Evolutionary conservation across 352 stramenopile species (phyloP).

Genomic region (Globisporangium radiosum): DNA sequence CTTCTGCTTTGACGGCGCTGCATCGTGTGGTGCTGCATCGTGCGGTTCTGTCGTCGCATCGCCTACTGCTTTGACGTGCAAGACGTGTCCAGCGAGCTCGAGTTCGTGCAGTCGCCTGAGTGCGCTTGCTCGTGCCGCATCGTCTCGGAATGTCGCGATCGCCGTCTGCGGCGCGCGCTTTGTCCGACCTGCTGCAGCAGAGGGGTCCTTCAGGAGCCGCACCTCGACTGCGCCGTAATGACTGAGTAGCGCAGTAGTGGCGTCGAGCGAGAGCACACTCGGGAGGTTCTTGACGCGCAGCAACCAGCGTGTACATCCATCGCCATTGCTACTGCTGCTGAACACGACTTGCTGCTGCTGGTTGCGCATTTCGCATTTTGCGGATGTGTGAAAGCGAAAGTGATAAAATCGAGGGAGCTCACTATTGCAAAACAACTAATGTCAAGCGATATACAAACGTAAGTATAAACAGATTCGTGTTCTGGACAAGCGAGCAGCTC

Average conservation of each 20-base stretch:
- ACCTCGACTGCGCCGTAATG: slow-evolving; percentile 54
- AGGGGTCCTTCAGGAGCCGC: slow-evolving; percentile 26
- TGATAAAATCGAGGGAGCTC: not conserved
- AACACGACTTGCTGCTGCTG: not conserved
- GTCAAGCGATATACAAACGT: not conserved
- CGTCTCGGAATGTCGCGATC: slow-evolving; percentile 36
- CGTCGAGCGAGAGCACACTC: slow-evolving; percentile 39
- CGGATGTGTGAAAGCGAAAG: not conserved
- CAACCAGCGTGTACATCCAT: slow-evolving; percentile 3
- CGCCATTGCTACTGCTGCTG: not conserved
- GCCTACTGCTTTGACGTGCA: slow-evolving; percentile 28
- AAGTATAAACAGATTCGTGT: slow-evolving; percentile 1
- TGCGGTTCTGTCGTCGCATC: slow-evolving; percentile 1
- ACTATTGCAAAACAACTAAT: not conserved
- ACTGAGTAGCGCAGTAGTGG: slow-evolving; percentile 45
- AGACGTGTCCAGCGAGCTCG: slow-evolving; percentile 44
- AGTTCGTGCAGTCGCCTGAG: slow-evolving; percentile 34
- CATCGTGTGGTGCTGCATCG: not conserved
- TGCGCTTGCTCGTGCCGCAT: slow-evolving; percentile 26
- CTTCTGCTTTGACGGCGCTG: not conserved
- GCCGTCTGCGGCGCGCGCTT: slow-evolving; percentile 29
- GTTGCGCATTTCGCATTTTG: not conserved
- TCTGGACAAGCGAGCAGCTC: not conserved
- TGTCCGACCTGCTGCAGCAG: slow-evolving; percentile 14
- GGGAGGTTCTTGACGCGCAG: slow-evolving; percentile 63